Evolutionary conservation across 441 rosid genomes (phyloP).

Genomic region (Adansonia gregorii): DNA sequence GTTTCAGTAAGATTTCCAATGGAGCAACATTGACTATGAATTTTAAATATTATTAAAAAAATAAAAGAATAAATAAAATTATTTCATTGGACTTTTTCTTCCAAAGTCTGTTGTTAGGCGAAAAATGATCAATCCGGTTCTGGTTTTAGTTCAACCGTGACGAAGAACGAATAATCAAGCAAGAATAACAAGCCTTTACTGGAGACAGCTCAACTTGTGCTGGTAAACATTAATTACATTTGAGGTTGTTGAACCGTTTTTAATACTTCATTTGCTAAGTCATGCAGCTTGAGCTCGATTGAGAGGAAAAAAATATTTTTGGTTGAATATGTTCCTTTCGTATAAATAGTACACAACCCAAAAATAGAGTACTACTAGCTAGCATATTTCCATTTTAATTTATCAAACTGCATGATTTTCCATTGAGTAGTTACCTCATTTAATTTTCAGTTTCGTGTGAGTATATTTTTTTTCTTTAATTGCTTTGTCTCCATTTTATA

Average conservation of each 20-base stretch:
- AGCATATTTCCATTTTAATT: not conserved
- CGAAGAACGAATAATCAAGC: conserved; percentile 21
- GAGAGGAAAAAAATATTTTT: not conserved
- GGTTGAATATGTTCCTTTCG: not conserved
- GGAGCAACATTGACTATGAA: conserved; percentile 17
- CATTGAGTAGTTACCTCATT: not conserved
- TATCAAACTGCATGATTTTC: conserved; percentile 3
- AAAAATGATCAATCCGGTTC: conserved; percentile 27
- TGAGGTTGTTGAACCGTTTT: conserved; percentile 22
- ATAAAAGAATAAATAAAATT: not conserved
- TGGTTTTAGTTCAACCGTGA: conserved; percentile 38
- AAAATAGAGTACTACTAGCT: not conserved
- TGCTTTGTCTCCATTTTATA: not conserved
- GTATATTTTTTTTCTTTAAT: not conserved
- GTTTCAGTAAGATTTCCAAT: not conserved
- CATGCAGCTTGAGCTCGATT: not conserved
- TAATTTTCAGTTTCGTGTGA: not conserved
- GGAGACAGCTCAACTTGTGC: conserved; percentile 2
- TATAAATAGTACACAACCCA: not conserved
- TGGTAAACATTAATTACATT: conserved; percentile 15
- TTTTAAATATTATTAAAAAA: not conserved
- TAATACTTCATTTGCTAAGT: not conserved
- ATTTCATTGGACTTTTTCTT: conserved; percentile 22
- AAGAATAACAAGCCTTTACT: not conserved
- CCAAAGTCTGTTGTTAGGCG: conserved; percentile 38